These are phyloP conservation scores for Nemania diffusa DNA, from an alignment of 2,329 filamentous ascomycete species.

Conservation along the genomic window DNA sequence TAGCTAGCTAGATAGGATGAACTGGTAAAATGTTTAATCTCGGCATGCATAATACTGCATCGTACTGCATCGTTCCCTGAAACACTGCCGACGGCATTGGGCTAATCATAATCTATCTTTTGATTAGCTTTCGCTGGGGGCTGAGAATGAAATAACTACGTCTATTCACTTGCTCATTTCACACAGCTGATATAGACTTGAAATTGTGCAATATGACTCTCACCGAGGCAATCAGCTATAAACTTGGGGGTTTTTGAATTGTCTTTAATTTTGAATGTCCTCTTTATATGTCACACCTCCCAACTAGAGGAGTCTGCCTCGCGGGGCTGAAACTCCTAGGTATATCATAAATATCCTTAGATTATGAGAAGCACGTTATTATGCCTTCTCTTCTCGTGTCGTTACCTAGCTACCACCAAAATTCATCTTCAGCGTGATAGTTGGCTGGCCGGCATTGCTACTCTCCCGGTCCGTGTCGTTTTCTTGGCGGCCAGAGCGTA, in stretches of 20 bases:
- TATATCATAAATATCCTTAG: slow-evolving; percentile 19
- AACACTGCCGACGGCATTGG: neutral
- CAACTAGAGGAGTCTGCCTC: neutral
- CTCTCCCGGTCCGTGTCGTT: slow-evolving; percentile 54
- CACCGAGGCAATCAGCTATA: neutral
- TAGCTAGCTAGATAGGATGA: neutral
- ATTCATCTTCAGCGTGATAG: slow-evolving; percentile 93
- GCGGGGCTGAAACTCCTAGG: neutral
- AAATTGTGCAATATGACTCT: neutral
- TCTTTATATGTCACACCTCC: neutral
- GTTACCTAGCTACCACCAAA: slow-evolving; percentile 66
- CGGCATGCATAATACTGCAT: neutral
- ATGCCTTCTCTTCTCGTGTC: neutral
- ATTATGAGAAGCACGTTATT: slow-evolving; percentile 1
- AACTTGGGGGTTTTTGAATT: no score
- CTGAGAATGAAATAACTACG: neutral
- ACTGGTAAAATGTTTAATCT: neutral
- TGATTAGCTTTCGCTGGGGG: neutral
- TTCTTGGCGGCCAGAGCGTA: slow-evolving; percentile 70
- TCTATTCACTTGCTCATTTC: neutral
- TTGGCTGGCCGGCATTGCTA: slow-evolving; percentile 70
- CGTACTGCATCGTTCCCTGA: slow-evolving; percentile 6
- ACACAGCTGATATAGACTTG: neutral
- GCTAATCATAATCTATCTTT: neutral
- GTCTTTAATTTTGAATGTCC: slow-evolving; percentile 10